Evolutionary conservation across 2,329 filamentous ascomycete species (phyloP), one percentile per base, ranked within the genome.

Genomic region (Blastomyces silverae): DNA sequence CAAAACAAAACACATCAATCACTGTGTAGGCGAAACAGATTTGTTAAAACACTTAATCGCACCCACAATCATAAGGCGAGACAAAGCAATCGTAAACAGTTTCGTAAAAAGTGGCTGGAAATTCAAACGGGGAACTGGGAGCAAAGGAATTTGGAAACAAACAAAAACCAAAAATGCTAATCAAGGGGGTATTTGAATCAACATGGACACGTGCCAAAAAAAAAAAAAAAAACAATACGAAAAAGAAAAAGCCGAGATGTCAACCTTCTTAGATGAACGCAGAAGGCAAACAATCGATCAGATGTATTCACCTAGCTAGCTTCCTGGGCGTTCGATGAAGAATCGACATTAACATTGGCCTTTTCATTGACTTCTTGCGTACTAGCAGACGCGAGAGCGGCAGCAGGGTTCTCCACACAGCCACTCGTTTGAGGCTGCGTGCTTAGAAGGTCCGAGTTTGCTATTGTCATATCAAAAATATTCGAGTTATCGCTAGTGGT

Each of bases 391-490:
- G 67, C 50, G 37, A 64, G 64, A 10, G 61, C 63, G 22, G 58
- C 62, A 57, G 65, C 66, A 55, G 59, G 22, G 15, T 46, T 39
- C 31, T 67, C 67, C 11, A 64, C 63, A 48, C 57, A 61, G n/a
- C 67, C 66, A 46, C 66, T 66, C 22, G 64, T 62, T 60, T 75
- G 74, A 25, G 68, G 69, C 42, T 46, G 52, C 42, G 71, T 58
- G 55, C 64, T 65, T 25, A 69, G 62, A 20, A 70, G 56, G 17
- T 75, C 71, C 28, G 67, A 66, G 52, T 72, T 69, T 22, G 75
- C 67, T 31, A 74, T 72, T 15, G 73, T 71, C 7, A 74, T 74
- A 64, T 78, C 76, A 55, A 77, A 73, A 39, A 74, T 65, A 34
- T 68, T 69, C 28, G 71, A 65, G 8, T 20, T 17, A 44, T 72